Evolutionary conservation across 2,329 filamentous ascomycete species (phyloP).

Genomic region (Penicillium fuscoglaucum): DNA sequence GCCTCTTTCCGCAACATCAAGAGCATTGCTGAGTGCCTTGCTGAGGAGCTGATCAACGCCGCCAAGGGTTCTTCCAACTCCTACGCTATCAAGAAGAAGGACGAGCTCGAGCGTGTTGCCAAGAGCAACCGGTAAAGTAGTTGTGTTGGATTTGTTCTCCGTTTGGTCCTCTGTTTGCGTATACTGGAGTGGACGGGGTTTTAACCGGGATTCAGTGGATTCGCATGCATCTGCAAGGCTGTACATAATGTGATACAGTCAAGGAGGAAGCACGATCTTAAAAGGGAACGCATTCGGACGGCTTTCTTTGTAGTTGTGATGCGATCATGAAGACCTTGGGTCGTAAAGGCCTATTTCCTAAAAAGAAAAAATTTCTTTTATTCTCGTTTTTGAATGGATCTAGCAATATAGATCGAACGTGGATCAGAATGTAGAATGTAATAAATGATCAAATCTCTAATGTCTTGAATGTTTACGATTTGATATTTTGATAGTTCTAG

Average conservation of each 20-base stretch:
- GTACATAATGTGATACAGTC: slow-evolving; percentile 42
- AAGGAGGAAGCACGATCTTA: slow-evolving; percentile 40
- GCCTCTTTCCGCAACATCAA: slow-evolving; percentile 99
- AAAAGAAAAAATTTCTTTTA: slow-evolving; percentile 29
- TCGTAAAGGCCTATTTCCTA: slow-evolving; percentile 29
- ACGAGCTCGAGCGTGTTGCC: slow-evolving; percentile 99
- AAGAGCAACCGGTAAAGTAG: slow-evolving; percentile 98
- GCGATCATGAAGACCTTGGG: slow-evolving; percentile 42
- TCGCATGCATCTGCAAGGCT: slow-evolving; percentile 45
- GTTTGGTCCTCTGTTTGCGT: slow-evolving; percentile 43
- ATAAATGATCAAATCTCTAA: not conserved
- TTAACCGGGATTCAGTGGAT: slow-evolving; percentile 44
- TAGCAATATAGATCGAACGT: not conserved
- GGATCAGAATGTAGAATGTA: not conserved
- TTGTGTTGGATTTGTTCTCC: slow-evolving; percentile 41
- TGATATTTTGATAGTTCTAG: slow-evolving; percentile 6
- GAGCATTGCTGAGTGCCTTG: slow-evolving; percentile 98
- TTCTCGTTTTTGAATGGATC: slow-evolving; percentile 8
- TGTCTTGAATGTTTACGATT: not conserved
- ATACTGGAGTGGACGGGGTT: slow-evolving; percentile 44
- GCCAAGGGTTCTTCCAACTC: slow-evolving; percentile 99
- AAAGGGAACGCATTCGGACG: slow-evolving; percentile 40
- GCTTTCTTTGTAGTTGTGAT: slow-evolving; percentile 46
- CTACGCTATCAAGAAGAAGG: slow-evolving; percentile 99
- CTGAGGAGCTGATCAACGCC: slow-evolving; percentile 99